Base-by-base conservation (phyloP, 768 basidiomycete genomes). In the Roridomyces roridus region DNA sequence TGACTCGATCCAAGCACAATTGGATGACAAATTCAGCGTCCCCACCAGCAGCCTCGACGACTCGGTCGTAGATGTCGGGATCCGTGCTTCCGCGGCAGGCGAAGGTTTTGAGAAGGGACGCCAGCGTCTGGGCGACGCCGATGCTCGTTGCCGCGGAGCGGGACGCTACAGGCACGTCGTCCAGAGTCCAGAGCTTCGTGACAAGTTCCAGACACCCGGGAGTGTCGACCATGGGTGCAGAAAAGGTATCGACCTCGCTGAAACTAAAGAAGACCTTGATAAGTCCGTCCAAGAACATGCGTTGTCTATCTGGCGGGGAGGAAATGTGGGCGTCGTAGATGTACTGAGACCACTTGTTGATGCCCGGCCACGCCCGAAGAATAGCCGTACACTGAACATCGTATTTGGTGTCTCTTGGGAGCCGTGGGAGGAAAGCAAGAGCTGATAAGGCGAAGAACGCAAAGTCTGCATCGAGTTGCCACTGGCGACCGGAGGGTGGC, bases 291-390 rank as follows among this genome's bases (percentile, higher is more conserved):
- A 74, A 35, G 6, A 68, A 51, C 20, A 56, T 55, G 18, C 65
- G 60, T 10, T 66, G 50, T 4, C 57, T 48, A 31, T 60, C 39
- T n/a, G n/a, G n/a, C n/a, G n/a, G n/a, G n/a, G n/a, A n/a, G 59
- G 9, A 59, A 51, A 7, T 51, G 54, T 29, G 66, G 6, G 62
- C 57, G 4, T 66, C 62, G 63, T 67, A 71, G 45, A 77, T 66
- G 60, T 66, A 76, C 1, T 61, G 53, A 54, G 70, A 69, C 74
- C 76, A 77, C 47, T 72, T 70, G 65, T 68, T 74, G 15, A 74
- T 65, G 3, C 69, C 72, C 1, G 68, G 70, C 74, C 75, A 78
- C 8, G 64, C 68, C 4, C 59, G 31, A 3, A 65, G 43, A 15
- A 74, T 59, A 5, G 57, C 51, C n/a, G 29, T 26, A 64, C 61